Percentiles rank a stretch among this genome's conserved stretches.
These are phyloP conservation scores for Diaporthe destruens DNA, from an alignment of 2,329 filamentous ascomycete species.

Conservation along the genomic window DNA sequence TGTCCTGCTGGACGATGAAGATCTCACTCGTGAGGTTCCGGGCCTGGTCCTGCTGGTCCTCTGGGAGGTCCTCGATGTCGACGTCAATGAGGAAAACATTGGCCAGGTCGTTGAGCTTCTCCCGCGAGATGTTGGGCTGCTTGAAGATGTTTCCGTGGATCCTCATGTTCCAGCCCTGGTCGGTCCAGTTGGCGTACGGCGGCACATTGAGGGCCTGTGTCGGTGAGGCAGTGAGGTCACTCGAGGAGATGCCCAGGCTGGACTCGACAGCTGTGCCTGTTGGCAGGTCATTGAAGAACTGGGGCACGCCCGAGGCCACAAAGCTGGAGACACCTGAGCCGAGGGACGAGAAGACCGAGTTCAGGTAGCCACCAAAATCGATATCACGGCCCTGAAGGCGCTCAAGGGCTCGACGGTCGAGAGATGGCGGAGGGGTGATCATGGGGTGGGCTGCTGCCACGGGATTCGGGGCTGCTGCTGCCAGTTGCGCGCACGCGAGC, in stretches of 20 bases:
- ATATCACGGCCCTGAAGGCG: conserved; percentile 41
- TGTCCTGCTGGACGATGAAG: conserved; percentile 79
- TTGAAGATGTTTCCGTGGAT: conserved; percentile 88
- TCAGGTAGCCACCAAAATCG: conserved; percentile 63
- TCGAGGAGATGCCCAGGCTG: conserved; percentile 69
- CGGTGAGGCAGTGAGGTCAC: conserved; percentile 71
- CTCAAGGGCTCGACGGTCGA: conserved; percentile 51
- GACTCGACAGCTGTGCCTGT: conserved; percentile 71
- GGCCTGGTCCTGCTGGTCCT: conserved; percentile 73
- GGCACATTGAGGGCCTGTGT: conserved; percentile 80
- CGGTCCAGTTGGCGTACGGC: conserved; percentile 82
- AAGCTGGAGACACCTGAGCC: conserved; percentile 70
- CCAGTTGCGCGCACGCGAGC: conserved; percentile 41
- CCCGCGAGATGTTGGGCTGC: conserved; percentile 74
- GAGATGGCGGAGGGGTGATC: conserved; percentile 46
- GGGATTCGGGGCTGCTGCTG: conserved; percentile 40
- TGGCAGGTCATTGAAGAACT: conserved; percentile 77
- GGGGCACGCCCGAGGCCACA: conserved; percentile 73
- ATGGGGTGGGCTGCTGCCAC: conserved; percentile 43
- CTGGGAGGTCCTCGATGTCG: conserved; percentile 69
- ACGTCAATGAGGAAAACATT: conserved; percentile 78
- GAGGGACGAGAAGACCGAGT: conserved; percentile 62
- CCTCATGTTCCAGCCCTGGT: conserved; percentile 80
- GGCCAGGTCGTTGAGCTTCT: conserved; percentile 76
- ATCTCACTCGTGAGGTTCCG: conserved; percentile 80